Evolutionary conservation across 108 stramenopile species (phyloP), one percentile per base, ranked within the genome.

Genomic region (Cyclotella atomus): DNA sequence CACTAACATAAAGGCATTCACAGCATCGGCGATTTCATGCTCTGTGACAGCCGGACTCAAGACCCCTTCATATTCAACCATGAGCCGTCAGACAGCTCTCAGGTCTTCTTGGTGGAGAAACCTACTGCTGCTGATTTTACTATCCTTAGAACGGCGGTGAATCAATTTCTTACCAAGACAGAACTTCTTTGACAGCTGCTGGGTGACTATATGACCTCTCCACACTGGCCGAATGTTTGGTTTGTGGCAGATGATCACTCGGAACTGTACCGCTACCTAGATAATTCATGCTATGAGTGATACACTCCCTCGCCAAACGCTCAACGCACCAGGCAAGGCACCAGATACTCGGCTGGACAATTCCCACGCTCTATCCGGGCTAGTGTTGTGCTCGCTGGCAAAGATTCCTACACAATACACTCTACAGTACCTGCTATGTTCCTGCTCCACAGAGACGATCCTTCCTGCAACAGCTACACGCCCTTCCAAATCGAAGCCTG

Each of bases 61-160:
- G 54, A 55, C 28, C 54, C 54, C 21, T 55, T 4, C 4, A 16
- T 55, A 2, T 16, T 55, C 8, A 55, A 23, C 4, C 4, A 3
- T 5, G 54, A 55, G 27, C 25, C 8, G 3, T 55, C 54, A 5
- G 25, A 55, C 25, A 55, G 54, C 54, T 27, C 12, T 55, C 23
- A 27, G 7, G 25, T 55, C 28, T 55, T 55, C 27, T 55, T 27
- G 3, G 54, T 55, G 24, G 54, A 55, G 54, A 55, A 55, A 16
- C 54, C 54, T 5, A 55, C 54, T 4, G 7, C 25, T 55, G 4
- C 21, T 28, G 54, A 55, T 28, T 55, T 55, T 16, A 28, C 4
- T 3, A 24, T 28, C 5, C 28, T 55, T n/a, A 9, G n/a, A 4
- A 5, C 12, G 24, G 54, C 24, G 3, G 28, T 55, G 3, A 17